Conservation (phyloP, 441 rosid genomes). For the Breynia disticha region DNA sequence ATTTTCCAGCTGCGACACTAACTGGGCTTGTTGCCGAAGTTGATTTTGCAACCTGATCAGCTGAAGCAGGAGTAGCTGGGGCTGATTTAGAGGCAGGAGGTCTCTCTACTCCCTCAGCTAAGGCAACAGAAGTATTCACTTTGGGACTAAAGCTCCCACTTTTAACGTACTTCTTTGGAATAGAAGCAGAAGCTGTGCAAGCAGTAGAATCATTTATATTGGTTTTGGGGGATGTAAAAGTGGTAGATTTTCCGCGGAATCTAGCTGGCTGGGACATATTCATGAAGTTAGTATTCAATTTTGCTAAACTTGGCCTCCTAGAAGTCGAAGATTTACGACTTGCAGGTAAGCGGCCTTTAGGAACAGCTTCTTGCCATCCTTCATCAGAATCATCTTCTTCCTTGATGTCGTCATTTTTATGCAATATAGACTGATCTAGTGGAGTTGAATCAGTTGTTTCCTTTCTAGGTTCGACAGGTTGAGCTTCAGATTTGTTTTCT, state of each 20-base stretch:
- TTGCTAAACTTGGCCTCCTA: conserved; percentile 78
- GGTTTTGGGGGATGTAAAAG: conserved; percentile 55
- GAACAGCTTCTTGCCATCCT: conserved; percentile 74
- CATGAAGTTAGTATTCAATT: conserved; percentile 83
- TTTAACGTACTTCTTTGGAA: conserved; percentile 49
- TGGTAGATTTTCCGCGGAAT: conserved; percentile 55
- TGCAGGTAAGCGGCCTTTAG: conserved; percentile 59
- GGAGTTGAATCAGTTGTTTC: conserved; percentile 43
- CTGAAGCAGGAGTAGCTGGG: conserved; percentile 39
- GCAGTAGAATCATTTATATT: conserved; percentile 41
- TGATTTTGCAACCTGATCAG: conserved; percentile 50
- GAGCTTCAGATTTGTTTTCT: conserved; percentile 44
- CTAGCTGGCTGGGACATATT: conserved; percentile 62
- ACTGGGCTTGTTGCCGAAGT: conserved; percentile 38
- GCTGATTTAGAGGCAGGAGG: conserved; percentile 39
- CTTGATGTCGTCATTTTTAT: conserved; percentile 16
- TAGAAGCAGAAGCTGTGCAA: conserved; percentile 40
- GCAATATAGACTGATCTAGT: conserved; percentile 26
- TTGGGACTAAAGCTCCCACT: conserved; percentile 76
- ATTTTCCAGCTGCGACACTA: conserved; percentile 74
- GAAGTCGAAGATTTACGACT: conserved; percentile 60
- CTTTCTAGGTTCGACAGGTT: conserved; percentile 35
- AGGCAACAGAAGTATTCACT: conserved; percentile 24
- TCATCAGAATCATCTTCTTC: conserved; percentile 31
- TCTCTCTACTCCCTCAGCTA: conserved; percentile 43